These are phyloP conservation scores for Dothidotthia symphoricarpi DNA, from an alignment of 2,329 filamentous ascomycete species.

Conservation along the genomic window DNA sequence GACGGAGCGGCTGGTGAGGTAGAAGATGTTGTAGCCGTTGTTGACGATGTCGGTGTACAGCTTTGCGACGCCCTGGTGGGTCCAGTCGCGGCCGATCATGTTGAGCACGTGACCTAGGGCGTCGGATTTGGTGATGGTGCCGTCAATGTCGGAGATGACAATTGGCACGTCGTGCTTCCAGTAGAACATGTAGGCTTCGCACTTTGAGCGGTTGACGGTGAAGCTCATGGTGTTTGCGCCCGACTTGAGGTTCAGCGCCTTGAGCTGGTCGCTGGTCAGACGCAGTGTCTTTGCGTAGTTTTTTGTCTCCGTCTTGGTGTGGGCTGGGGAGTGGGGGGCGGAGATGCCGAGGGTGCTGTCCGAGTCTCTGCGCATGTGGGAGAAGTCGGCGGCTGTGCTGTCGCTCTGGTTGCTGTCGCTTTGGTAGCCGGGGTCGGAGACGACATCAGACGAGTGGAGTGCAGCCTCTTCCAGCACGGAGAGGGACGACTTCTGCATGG, in stretches of 20 bases:
- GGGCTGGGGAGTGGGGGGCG: slow-evolving; percentile 55
- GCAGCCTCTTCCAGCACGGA: slow-evolving; percentile 52
- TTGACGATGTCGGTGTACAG: slow-evolving; percentile 91
- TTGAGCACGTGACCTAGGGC: slow-evolving; percentile 91
- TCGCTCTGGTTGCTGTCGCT: slow-evolving; percentile 74
- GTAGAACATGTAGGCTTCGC: slow-evolving; percentile 86
- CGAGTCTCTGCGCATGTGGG: slow-evolving; percentile 66
- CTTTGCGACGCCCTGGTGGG: slow-evolving; percentile 93
- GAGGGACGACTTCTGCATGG: slow-evolving; percentile 62
- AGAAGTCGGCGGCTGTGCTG: slow-evolving; percentile 50
- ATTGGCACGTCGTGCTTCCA: slow-evolving; percentile 91
- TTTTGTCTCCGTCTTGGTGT: slow-evolving; percentile 62
- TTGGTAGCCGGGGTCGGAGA: slow-evolving; percentile 92
- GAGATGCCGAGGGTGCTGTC: slow-evolving; percentile 66
- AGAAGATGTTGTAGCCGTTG: slow-evolving; percentile 99
- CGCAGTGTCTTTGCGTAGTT: slow-evolving; percentile 97
- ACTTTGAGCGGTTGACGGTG: slow-evolving; percentile 92
- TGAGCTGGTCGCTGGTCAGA: slow-evolving; percentile 91
- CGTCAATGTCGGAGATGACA: slow-evolving; percentile 97
- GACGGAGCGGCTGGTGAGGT: slow-evolving; percentile 89
- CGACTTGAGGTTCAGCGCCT: slow-evolving; percentile 73
- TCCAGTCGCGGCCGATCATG: slow-evolving; percentile 98
- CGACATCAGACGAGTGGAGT: slow-evolving; percentile 69
- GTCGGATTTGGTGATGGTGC: slow-evolving; percentile 97
- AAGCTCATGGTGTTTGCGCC: slow-evolving; percentile 96